These are phyloP conservation scores for Eucalyptus grandis DNA, from an alignment of 345 rosid species.

Conservation along the genomic window DNA sequence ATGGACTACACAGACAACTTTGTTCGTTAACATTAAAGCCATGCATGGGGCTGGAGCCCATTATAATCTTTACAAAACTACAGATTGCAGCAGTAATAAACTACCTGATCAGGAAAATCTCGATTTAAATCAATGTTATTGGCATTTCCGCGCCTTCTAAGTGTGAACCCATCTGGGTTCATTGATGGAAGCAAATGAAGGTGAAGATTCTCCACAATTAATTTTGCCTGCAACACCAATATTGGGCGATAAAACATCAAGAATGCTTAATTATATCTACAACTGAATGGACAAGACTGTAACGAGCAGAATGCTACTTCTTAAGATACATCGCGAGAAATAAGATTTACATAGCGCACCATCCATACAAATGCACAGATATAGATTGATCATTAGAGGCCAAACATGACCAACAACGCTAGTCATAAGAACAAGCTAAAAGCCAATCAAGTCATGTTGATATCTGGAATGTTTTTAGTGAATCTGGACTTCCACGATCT, in stretches of 20 bases:
- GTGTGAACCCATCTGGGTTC: slow-evolving; percentile 92
- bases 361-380: background rate
- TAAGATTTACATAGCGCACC: background rate
- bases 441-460: background rate
- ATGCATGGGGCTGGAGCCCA: background rate
- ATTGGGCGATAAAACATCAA: background rate
- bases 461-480: background rate
- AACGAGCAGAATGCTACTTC: background rate
- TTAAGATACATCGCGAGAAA: background rate
- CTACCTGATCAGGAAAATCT: slow-evolving; percentile 98
- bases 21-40: background rate
- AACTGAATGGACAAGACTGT: background rate
- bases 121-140: slow-evolving; percentile 84
- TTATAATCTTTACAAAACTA: background rate
- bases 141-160: slow-evolving; percentile 71
- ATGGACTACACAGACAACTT: background rate
- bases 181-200: slow-evolving; percentile 89
- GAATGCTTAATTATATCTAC: background rate
- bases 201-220: slow-evolving; percentile 73
- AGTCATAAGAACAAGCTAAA: background rate
- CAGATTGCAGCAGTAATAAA: background rate
- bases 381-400: background rate
- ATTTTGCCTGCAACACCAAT: slow-evolving; percentile 37
- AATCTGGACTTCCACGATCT: background rate
- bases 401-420: background rate